Conservation (phyloP, 202 grass and related monocot genomes). For the Carex arenaria region DNA sequence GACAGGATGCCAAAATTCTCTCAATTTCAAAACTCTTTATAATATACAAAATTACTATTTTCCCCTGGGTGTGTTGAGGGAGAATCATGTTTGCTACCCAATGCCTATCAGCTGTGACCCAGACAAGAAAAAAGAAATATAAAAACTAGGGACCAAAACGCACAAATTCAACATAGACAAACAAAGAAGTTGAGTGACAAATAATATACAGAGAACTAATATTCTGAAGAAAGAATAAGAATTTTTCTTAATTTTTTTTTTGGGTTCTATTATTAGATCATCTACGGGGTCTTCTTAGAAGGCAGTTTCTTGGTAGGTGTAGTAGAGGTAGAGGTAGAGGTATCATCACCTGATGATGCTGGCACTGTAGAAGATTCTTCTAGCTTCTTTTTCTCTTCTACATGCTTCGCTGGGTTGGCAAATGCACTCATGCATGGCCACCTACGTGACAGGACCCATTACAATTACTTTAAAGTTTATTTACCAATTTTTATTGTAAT, state of each 20-base stretch:
- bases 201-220: constrained; percentile 4
- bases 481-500: background rate
- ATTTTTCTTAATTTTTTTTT: background rate
- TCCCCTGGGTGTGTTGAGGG: background rate
- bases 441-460: constrained; percentile 21
- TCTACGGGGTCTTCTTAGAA: constrained; percentile 54
- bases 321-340: constrained; percentile 37
- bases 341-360: constrained; percentile 33
- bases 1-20: background rate
- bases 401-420: constrained; percentile 32
- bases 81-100: background rate
- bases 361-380: constrained; percentile 32
- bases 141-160: background rate
- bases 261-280: background rate
- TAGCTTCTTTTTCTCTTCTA: constrained; percentile 34
- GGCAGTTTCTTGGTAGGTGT: constrained; percentile 44
- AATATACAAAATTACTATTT: background rate
- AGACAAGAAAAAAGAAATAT: background rate
- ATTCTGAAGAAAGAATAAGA: constrained; percentile 8
- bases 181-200: background rate
- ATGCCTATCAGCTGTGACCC: background rate
- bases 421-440: constrained; percentile 69
- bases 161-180: background rate
- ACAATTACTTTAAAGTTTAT: background rate
- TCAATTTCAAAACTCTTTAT: background rate